Conservation (phyloP, 208 protist genomes). For the Acanthamoeba royreba region DNA sequence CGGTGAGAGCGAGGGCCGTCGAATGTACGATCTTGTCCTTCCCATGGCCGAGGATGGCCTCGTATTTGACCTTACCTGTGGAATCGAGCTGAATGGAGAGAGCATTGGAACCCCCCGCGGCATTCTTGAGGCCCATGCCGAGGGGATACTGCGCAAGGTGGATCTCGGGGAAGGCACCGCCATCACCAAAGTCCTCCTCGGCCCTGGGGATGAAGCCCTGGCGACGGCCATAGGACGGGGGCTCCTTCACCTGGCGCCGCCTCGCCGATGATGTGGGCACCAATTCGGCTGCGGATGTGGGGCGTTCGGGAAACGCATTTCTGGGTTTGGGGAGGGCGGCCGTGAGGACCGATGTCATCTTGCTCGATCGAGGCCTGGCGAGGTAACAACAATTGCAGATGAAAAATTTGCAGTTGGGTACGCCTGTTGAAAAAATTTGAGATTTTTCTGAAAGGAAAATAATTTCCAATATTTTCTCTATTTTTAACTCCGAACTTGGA, state of each 20-base stretch:
- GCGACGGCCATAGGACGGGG: constrained; percentile 74
- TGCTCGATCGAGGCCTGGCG: background rate
- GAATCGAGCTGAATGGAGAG: constrained; percentile 59
- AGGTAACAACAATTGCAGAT: background rate
- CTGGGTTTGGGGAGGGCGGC: background rate
- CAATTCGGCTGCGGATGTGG: background rate
- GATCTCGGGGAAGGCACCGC: constrained; percentile 88
- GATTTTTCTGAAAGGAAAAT: too few relatives aligned
- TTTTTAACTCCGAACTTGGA: too few relatives aligned
- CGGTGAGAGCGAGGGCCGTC: constrained; percentile 42
- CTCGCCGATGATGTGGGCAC: background rate
- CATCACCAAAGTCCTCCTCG: constrained; percentile 82
- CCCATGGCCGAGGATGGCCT: constrained; percentile 56
- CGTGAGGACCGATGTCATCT: background rate
- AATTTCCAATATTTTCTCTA: too few relatives aligned
- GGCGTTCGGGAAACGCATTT: background rate
- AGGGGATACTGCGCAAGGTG: constrained; percentile 81
- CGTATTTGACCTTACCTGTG: constrained; percentile 62
- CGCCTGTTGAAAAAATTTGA: too few relatives aligned
- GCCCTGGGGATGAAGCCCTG: constrained; percentile 69
- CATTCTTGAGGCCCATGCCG: constrained; percentile 79
- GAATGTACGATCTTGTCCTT: constrained; percentile 30
- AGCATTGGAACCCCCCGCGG: background rate
- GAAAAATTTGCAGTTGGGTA: background rate
- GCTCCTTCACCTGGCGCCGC: background rate